phyloP scores from a whole-genome alignment of 768 basidiomycete genomes.

The Dioszegia hungarica region DNA sequence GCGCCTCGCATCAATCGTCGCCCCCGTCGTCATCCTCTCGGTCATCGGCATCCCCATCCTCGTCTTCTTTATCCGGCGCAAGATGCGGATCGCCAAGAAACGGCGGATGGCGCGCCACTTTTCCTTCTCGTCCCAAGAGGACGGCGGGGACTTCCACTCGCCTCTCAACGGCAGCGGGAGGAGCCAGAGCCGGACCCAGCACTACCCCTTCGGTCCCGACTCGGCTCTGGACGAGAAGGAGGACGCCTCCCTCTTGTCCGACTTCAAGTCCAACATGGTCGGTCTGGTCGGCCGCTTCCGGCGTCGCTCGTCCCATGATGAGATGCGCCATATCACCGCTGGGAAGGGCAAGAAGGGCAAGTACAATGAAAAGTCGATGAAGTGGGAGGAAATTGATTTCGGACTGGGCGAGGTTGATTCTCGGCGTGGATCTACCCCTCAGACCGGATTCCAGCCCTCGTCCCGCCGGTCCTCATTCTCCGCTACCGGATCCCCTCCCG shows the following conservation, averaged over 20 bases:
- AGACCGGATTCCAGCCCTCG: background rate
- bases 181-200: constrained; percentile 2
- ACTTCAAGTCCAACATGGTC: constrained; percentile 10
- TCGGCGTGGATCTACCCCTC: background rate
- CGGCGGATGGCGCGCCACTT: constrained; percentile 30
- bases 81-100: constrained; percentile 34
- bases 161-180: constrained; percentile 3
- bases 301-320: constrained; percentile 7
- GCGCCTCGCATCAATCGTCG: background rate
- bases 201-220: constrained; percentile 35
- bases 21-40: background rate
- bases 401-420: constrained; percentile 45
- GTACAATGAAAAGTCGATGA: constrained; percentile 23
- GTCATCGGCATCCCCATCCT: constrained; percentile 28
- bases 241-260: constrained; percentile 16
- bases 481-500: constrained; percentile 5
- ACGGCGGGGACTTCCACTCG: constrained; percentile 3
- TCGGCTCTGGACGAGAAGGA: constrained; percentile 43
- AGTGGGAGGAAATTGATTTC: constrained; percentile 50
- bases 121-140: constrained; percentile 36
- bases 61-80: constrained; percentile 39
- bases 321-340: constrained; percentile 23
- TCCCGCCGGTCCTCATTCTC: constrained; percentile 22
- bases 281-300: constrained; percentile 22
- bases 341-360: background rate